phyloP scores from a whole-genome alignment of 352 stramenopile genomes.

The Pythium utonaiense region DNA sequence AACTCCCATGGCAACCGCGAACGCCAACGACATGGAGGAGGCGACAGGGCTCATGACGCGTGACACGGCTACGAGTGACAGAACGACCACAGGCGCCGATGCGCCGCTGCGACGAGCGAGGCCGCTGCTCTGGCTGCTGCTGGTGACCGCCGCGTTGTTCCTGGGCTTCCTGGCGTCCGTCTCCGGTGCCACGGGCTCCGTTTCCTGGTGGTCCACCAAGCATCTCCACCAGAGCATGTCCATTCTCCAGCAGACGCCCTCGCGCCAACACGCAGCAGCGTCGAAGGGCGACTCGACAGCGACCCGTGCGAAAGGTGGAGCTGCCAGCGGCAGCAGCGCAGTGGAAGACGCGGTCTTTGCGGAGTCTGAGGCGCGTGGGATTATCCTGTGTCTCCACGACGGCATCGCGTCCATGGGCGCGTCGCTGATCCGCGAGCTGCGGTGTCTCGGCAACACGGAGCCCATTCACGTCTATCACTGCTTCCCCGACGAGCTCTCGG shows the following conservation, averaged over 20 bases:
- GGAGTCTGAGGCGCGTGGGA: slow-evolving; percentile 9
- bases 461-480: slow-evolving; percentile 47
- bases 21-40: not conserved
- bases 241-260: slow-evolving; percentile 7
- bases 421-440: slow-evolving; percentile 62
- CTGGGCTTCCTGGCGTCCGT: not conserved
- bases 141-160: not conserved
- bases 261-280: not conserved
- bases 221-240: slow-evolving; percentile 12
- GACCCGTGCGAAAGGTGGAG: not conserved
- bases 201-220: slow-evolving; percentile 6
- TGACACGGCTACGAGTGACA: not conserved
- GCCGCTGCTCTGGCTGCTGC: slow-evolving; percentile 1
- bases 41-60: not conserved
- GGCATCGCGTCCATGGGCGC: slow-evolving; percentile 51
- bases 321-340: not conserved
- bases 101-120: not conserved
- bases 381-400: slow-evolving; percentile 53
- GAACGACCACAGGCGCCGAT: not conserved
- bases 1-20: not conserved
- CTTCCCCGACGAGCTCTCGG: slow-evolving; percentile 47
- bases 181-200: slow-evolving; percentile 1
- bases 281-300: not conserved
- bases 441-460: slow-evolving; percentile 39
- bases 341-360: not conserved